Base-by-base conservation (phyloP, 768 basidiomycete genomes). In the Phylloporus rhodoxanthus region DNA sequence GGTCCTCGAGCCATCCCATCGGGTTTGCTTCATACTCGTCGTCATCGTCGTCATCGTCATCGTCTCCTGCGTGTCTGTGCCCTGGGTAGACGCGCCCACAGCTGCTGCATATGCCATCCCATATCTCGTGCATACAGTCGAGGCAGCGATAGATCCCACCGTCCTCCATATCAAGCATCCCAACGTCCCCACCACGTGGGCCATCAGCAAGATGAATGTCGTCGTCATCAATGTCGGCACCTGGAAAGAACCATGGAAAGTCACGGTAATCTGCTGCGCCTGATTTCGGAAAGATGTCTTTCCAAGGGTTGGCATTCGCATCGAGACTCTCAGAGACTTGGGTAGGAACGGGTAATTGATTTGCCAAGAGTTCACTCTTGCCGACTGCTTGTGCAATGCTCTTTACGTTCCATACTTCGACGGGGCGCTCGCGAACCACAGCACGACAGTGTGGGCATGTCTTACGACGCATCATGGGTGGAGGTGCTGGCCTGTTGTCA, bases 51-150 rank as follows among this genome's bases (percentile, higher is more conserved):
- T n/a, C n/a, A 40, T 61, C 62, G 5, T 60, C 60, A 11, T 58
- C 65, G 42, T 62, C 62, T 14, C 25, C 57, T 33, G 56, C 54
- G 13, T 48, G 60, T 43, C 57, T 37, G 45, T 85, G 84, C 1
- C 79, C 84, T 3, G 70, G 71, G 57, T 87, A 88, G 17, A 63
- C 64, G 29, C 85, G 75, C 25, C 76, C 71, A 56, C 89, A 91
- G 10, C 60, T 59, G 4, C 80, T 74, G 59, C 89, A 91, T 19
- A 73, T 61, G 1, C 84, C 85, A 52, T 73, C 80, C 77, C 76
- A 80, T 52, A 91, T 85, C 67, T 91, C 89, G 59, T 90, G 81
- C 73, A 82, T 76, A 55, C 87, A 91, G 37, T 82, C 81, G 14
- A 80, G 59, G 62, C 89, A 91, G 15, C 88, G 76, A 59, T 80